These are phyloP conservation scores for Terana coerulea DNA, from an alignment of 768 basidiomycete species.

Conservation along the genomic window DNA sequence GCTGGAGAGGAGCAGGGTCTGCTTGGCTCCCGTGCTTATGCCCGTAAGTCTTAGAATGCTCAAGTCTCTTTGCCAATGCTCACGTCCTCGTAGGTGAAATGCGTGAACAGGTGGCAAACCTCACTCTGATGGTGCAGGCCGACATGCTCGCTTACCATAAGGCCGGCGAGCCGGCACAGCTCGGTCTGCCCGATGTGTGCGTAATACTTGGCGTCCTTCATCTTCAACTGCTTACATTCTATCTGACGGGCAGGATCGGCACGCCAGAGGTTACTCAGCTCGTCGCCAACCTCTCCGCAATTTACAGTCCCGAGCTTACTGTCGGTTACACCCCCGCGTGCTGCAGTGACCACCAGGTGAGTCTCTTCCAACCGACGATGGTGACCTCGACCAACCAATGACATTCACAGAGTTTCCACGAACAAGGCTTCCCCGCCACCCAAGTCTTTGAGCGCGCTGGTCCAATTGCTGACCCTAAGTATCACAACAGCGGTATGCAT, in stretches of 20 bases:
- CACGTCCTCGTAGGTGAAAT: slow-evolving; percentile 46
- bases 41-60: slow-evolving; percentile 47
- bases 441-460: slow-evolving; percentile 89
- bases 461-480: slow-evolving; percentile 84
- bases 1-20: slow-evolving; percentile 93
- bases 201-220: slow-evolving; percentile 19
- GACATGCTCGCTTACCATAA: slow-evolving; percentile 90
- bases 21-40: slow-evolving; percentile 73
- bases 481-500: slow-evolving; percentile 70
- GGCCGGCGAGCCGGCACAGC: slow-evolving; percentile 74
- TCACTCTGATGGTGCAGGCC: slow-evolving; percentile 84
- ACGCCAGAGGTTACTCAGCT: slow-evolving; percentile 73
- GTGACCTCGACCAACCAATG: not conserved
- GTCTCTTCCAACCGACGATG: slow-evolving; percentile 6
- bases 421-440: slow-evolving; percentile 81
- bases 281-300: slow-evolving; percentile 65
- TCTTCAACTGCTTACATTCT: not conserved
- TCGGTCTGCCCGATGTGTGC: slow-evolving; percentile 73
- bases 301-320: slow-evolving; percentile 78
- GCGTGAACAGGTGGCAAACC: slow-evolving; percentile 52
- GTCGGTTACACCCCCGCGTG: slow-evolving; percentile 73
- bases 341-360: slow-evolving; percentile 88
- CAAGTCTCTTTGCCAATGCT: not conserved
- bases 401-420: slow-evolving; percentile 60
- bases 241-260: slow-evolving; percentile 67